phyloP scores from a whole-genome alignment of 768 basidiomycete genomes.

The Boletus rex-veris region DNA sequence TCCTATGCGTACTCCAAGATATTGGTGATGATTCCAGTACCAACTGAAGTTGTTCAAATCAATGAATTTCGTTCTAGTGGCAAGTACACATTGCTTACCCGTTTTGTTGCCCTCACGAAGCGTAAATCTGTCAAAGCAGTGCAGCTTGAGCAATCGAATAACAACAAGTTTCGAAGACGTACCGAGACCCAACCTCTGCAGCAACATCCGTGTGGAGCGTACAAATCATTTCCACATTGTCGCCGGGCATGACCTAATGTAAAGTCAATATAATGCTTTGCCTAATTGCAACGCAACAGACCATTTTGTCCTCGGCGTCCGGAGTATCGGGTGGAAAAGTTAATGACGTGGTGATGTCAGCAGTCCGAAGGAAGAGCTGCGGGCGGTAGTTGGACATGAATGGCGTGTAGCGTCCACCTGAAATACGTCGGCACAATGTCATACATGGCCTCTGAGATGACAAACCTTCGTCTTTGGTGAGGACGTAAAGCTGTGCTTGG shows the following conservation, averaged over 20 bases:
- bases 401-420: conserved; percentile 78
- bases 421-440: conserved; percentile 15
- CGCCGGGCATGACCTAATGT: conserved; percentile 88
- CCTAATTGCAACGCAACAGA: conserved; percentile 25
- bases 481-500: conserved; percentile 83
- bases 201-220: conserved; percentile 82
- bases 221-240: conserved; percentile 93
- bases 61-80: conserved; percentile 14
- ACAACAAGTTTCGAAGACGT: conserved; percentile 8
- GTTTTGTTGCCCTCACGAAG: conserved; percentile 95
- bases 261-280: background rate
- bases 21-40: conserved; percentile 92
- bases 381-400: conserved; percentile 95
- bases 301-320: conserved; percentile 86
- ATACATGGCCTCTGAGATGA: conserved; percentile 43
- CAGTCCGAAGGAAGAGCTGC: conserved; percentile 93
- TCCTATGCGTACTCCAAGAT: conserved; percentile 49
- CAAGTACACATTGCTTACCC: conserved; percentile 42
- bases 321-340: conserved; percentile 84
- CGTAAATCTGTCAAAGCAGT: conserved; percentile 55
- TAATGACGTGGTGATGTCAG: conserved; percentile 83
- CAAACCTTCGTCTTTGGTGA: conserved; percentile 40
- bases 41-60: conserved; percentile 49
- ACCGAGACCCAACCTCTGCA: conserved; percentile 82
- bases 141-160: background rate